Percentiles rank a stretch among this genome's conserved stretches.
Evolutionary conservation across 2,329 filamentous ascomycete genomes (phyloP).

Genomic region (Cytospora chrysosperma): DNA sequence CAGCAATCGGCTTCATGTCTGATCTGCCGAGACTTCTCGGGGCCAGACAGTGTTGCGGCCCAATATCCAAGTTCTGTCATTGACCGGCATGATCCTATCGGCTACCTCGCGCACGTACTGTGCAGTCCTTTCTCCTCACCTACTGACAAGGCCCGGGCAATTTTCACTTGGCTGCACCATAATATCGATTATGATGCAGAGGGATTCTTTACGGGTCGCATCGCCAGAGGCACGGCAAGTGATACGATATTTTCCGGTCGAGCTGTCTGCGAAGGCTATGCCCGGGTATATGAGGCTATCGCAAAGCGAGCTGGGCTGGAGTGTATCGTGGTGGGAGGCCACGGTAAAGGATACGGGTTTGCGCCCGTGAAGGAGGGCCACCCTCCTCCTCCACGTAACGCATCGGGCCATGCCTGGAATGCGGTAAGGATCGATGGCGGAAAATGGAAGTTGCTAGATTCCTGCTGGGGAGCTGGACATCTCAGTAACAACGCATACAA

Average conservation of each 20-base stretch:
- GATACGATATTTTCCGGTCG: slow-evolving; percentile 73
- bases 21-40: slow-evolving; percentile 83
- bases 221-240: slow-evolving; percentile 67
- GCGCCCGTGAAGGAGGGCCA: slow-evolving; percentile 60
- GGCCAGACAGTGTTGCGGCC: slow-evolving; percentile 73
- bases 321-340: slow-evolving; percentile 69
- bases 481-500: slow-evolving; percentile 61
- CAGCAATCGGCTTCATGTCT: slow-evolving; percentile 55
- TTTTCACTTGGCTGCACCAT: slow-evolving; percentile 95
- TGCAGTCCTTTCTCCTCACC: slow-evolving; percentile 75
- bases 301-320: slow-evolving; percentile 79
- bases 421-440: slow-evolving; percentile 83
- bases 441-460: slow-evolving; percentile 86
- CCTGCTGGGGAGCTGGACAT: slow-evolving; percentile 88
- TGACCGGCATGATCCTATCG: slow-evolving; percentile 63
- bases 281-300: slow-evolving; percentile 75
- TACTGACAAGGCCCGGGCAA: slow-evolving; percentile 88
- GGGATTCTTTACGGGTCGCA: slow-evolving; percentile 68
- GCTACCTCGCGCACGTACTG: slow-evolving; percentile 74
- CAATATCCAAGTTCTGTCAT: slow-evolving; percentile 72
- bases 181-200: slow-evolving; percentile 84
- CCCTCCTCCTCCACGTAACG: slow-evolving; percentile 60
- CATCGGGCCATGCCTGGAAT: slow-evolving; percentile 84
- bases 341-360: slow-evolving; percentile 86
- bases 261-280: slow-evolving; percentile 91